These are phyloP conservation scores for Cinchona pubescens DNA, from an alignment of 257 asterid genomes.

Conservation along the genomic window DNA sequence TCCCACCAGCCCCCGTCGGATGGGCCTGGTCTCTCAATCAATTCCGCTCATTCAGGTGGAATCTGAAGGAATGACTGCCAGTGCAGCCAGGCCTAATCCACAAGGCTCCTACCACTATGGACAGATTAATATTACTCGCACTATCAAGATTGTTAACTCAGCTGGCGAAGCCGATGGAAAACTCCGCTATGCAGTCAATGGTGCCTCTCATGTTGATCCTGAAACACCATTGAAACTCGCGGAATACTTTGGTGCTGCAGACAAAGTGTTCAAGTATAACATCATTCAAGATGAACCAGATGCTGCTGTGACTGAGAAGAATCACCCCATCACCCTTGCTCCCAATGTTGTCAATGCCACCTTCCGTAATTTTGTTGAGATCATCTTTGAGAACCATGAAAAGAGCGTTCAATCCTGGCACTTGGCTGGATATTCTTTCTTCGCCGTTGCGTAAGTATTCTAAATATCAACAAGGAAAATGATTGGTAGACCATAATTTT, in stretches of 20 bases:
- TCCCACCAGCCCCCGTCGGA: slow-evolving; percentile 44
- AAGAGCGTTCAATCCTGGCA: slow-evolving; percentile 53
- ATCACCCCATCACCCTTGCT: slow-evolving; percentile 27
- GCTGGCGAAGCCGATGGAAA: slow-evolving; percentile 33
- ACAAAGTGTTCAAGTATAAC: slow-evolving; percentile 46
- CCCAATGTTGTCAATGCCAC: slow-evolving; percentile 55
- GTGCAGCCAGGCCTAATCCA: slow-evolving; percentile 74
- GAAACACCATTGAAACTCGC: slow-evolving; percentile 57
- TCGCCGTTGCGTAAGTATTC: slow-evolving; percentile 50
- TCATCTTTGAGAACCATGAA: slow-evolving; percentile 58
- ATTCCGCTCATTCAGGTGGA: slow-evolving; percentile 57
- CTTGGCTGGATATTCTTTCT: slow-evolving; percentile 59
- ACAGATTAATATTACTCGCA: slow-evolving; percentile 52
- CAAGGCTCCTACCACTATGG: slow-evolving; percentile 76
- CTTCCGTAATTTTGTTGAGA: slow-evolving; percentile 52
- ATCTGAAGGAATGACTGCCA: slow-evolving; percentile 60
- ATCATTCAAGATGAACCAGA: slow-evolving; percentile 40
- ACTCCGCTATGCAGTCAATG: slow-evolving; percentile 49
- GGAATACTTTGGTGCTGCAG: slow-evolving; percentile 43
- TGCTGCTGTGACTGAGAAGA: not conserved
- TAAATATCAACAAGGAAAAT: not conserved
- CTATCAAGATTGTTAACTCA: slow-evolving; percentile 40
- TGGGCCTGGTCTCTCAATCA: slow-evolving; percentile 60
- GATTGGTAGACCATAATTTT: not conserved
- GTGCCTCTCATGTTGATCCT: slow-evolving; percentile 46